phyloP scores from a whole-genome alignment of 352 stramenopile species.

The Phytophthora sp. region DNA sequence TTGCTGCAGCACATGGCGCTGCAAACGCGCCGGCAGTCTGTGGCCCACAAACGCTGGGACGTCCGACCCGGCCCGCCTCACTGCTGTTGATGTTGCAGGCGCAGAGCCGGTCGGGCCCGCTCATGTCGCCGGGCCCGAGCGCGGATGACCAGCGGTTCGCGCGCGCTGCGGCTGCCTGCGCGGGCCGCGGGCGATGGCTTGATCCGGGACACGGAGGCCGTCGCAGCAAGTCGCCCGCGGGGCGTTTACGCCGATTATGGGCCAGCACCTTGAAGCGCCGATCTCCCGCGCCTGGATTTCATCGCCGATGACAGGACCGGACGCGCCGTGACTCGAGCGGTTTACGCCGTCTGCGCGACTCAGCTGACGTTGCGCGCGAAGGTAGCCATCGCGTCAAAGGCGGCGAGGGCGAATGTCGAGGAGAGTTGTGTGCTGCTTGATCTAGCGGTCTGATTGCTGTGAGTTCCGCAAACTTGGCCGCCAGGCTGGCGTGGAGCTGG shows the following conservation, averaged over 20 bases:
- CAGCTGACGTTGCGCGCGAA: too few relatives aligned
- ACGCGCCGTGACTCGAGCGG: background rate
- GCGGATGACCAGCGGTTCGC: background rate
- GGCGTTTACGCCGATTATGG: background rate
- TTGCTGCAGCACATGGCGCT: background rate
- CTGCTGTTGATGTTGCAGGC: conserved; percentile 1
- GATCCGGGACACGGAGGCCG: conserved; percentile 8
- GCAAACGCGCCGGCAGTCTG: background rate
- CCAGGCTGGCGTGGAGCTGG: too few relatives aligned
- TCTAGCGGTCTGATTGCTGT: too few relatives aligned
- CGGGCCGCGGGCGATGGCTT: conserved; percentile 11
- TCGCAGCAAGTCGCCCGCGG: background rate
- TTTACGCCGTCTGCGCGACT: too few relatives aligned
- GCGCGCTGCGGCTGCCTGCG: background rate
- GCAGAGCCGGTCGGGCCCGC: conserved; percentile 3
- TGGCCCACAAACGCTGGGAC: too few relatives aligned
- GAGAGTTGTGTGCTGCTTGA: too few relatives aligned
- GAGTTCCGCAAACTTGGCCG: too few relatives aligned
- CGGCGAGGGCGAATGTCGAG: too few relatives aligned
- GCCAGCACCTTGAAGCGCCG: background rate
- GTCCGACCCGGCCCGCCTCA: conserved; percentile 24
- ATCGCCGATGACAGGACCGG: background rate
- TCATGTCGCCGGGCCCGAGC: conserved; percentile 11
- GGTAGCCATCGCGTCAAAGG: too few relatives aligned
- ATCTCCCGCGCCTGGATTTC: background rate